Base-by-base conservation (phyloP, 176 grass and related monocot genomes). In the Phoenix roebelenii region DNA sequence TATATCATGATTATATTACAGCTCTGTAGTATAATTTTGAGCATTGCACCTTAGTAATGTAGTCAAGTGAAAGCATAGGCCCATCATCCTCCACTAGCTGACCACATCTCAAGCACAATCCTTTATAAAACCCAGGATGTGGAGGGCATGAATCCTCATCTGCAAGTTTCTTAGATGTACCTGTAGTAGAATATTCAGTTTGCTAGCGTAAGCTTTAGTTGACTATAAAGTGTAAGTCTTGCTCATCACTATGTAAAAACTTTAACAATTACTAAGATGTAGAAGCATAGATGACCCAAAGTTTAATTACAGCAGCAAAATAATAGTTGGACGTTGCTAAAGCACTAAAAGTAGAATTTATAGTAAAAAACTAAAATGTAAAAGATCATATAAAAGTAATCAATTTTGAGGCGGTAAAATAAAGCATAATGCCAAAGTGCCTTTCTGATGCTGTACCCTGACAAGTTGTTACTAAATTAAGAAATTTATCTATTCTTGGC, bases 1-100 rank as follows among this genome's bases (percentile, higher is more conserved):
- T 9, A 2, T 10, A 9, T 30, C 35, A 44, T 44, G 9, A 44
- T 44, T 14, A 9, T 44, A 44, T 44, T 44, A 44, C 9, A 44
- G 10, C 10, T 44, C 35, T 44, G 35, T 44, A 44, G 35, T 44
- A 3, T 55, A 50, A 44, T 18, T n/a, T 26, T 53, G 67, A 44
- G n/a, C 25, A 28, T 2, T 17, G 50, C 76, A 97, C 92, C 87
- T 89, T 81, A 70, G 88, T 76, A 32, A 98, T 92, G 66, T 98
- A 89, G 72, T 76, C 87, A 85, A 98, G 80, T 72, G 84, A 70
- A 72, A 85, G 70, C 73, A 76, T 83, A 63, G 81, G 76, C 66
- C 66, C 74, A 73, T 86, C 84, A 76, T 89, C 87, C 49, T 81
- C 84, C 79, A 77, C 72, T 56, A 55, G 25, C 62, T 68, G 72